Base-by-base conservation (phyloP, 768 basidiomycete species). In the Collybia sordida region DNA sequence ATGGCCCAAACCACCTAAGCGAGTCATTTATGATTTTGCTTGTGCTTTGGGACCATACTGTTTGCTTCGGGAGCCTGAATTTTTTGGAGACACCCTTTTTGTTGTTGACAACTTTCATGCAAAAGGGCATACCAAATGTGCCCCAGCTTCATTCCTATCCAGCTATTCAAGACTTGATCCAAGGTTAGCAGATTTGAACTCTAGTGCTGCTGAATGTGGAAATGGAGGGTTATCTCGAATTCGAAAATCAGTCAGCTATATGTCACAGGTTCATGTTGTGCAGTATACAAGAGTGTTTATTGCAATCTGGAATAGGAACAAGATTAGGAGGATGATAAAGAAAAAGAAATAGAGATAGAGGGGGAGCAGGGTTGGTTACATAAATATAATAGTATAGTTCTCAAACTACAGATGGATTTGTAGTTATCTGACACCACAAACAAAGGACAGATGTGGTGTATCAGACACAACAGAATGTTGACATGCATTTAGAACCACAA, bases 191-290 rank as follows among this genome's bases (percentile, higher is more conserved):
- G 25, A 43, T 3, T 53, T 68, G 18, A 72, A 72, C 43, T 60
- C 66, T 2, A 72, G 69, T 47, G 65, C 67, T 0, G 69, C 61
- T 4, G 68, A 71, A 50, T 68, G 65, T 42, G 67, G 69, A 17
- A 72, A 71, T 51, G 51, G 43, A 40, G 64, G 45, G 43, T 54
- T 55, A 12, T 25, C 19, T 27, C 28, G 57, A 7, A 61, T 65
- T 15, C 56, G 61, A 5, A 64, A 64, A 35, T 51, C 54, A 17
- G 60, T 65, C 8, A 63, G 63, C 44, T 63, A 61, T 40, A 65
- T 65, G 63, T 49, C 52, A 8, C 60, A 65, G 28, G 47, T 48
- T 2, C 48, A 58, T 8, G 61, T 60, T 2, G 59, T 66, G 6
- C 4, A 53, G 6, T 66, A 60, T 31, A 58, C 57, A 0, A 62